Evolutionary conservation across 257 asterid species (phyloP).

Genomic region (Solanum tacnaense): DNA sequence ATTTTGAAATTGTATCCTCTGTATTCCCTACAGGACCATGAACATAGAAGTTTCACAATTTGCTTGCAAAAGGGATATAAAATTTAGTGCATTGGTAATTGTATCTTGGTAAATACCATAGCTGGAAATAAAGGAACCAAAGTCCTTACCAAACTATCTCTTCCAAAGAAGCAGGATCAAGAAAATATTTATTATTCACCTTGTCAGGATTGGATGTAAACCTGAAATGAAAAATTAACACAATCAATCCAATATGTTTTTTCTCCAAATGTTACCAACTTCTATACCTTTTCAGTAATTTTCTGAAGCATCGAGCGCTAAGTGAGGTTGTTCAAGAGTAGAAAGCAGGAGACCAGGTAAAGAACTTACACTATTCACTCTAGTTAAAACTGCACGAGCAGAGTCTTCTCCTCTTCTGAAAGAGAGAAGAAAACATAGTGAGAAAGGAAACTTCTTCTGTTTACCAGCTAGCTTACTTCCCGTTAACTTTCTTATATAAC

Average conservation of each 20-base stretch:
- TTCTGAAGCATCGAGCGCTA: too few relatives aligned
- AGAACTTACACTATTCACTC: conserved; percentile 60
- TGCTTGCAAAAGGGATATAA: too few relatives aligned
- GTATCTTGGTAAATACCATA: too few relatives aligned
- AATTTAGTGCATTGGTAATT: too few relatives aligned
- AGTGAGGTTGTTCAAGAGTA: not conserved
- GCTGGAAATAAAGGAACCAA: too few relatives aligned
- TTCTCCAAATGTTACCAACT: too few relatives aligned
- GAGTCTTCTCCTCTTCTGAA: conserved; percentile 47
- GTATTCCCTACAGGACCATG: too few relatives aligned
- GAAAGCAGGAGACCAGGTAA: not conserved
- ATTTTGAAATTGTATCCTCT: too few relatives aligned
- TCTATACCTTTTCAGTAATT: too few relatives aligned
- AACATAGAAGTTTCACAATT: too few relatives aligned
- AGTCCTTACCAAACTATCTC: too few relatives aligned
- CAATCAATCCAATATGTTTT: not conserved
- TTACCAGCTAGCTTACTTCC: not conserved
- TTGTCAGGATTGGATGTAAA: conserved; percentile 79
- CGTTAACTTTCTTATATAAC: too few relatives aligned
- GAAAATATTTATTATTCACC: conserved; percentile 59
- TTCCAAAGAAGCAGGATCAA: conserved; percentile 18
- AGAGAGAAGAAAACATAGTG: not conserved
- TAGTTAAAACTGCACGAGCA: conserved; percentile 38
- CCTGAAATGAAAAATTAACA: conserved; percentile 18
- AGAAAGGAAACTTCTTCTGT: not conserved